Base-by-base conservation (phyloP, 2,329 filamentous ascomycete species). In the Pseudocercospora vitis region DNA sequence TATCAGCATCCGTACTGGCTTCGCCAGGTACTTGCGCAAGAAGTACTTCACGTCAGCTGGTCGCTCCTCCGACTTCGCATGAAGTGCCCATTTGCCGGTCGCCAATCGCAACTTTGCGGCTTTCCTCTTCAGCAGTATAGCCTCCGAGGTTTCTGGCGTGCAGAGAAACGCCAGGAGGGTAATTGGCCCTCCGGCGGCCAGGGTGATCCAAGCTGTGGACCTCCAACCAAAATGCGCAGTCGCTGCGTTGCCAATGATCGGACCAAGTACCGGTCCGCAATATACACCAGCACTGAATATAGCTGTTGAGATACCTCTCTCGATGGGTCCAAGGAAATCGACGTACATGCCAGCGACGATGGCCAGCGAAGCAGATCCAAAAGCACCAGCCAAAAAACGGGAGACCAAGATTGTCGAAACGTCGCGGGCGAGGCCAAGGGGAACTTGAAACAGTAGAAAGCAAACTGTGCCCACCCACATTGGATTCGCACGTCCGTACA, bases 41-140 rank as follows among this genome's bases (percentile, higher is more conserved):
- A 89, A 76, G 54, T 52, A 49, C 7, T 50, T 28, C 14, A 87
- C 81, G n/a, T 68, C 68, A 48, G 87, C 61, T 42, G 73, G 81
- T 2, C 87, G 80, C 55, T 87, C 85, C 65, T 88, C 84, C 58
- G 84, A 83, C 33, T 77, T 76, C 1, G 85, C 81, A 62, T 87
- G 84, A 1, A 87, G 70, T 0, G 83, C 82, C 84, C 83, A 88
- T 65, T 88, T 87, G 18, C 82, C 82, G 1, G 78, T 83, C 57
- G 83, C 76, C 49, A 80, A 76, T 3, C 85, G 80, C 7, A 87
- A 74, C 0, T 78, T 73, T 0, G 74, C 76, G 0, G 85, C 84
- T 65, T 87, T 87, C 61, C 73, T 71, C 2, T 85, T 77, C 0
- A 88, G 77, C 2, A 88, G 75, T 0, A 74, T 73, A 0, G 83